Percentiles rank a stretch among this genome's conserved stretches.
phyloP scores from a whole-genome alignment of 2,329 filamentous ascomycete genomes.

The Colletotrichum falcatum region DNA sequence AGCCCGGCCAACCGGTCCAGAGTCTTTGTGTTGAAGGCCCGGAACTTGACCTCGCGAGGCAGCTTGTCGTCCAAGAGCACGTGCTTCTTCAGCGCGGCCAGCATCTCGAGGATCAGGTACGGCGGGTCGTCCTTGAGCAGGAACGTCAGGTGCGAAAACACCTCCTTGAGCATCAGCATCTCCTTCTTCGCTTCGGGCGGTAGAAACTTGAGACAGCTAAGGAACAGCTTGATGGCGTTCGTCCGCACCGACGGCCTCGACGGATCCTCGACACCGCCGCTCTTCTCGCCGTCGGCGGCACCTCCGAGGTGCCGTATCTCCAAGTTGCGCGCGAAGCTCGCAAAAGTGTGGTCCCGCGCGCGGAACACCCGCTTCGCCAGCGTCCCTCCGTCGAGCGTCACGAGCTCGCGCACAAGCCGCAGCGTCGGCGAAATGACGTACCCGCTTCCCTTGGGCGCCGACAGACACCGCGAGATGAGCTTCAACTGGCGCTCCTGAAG shows the following conservation, averaged over 20 bases:
- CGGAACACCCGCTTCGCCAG: conserved; percentile 83
- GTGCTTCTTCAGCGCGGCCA: conserved; percentile 76
- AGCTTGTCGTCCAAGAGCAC: conserved; percentile 82
- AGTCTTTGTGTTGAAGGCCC: conserved; percentile 79
- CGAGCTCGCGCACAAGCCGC: conserved; percentile 86
- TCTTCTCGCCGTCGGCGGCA: conserved; percentile 56
- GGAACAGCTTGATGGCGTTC: conserved; percentile 83
- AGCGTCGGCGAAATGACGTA: conserved; percentile 91
- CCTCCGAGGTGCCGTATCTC: conserved; percentile 67
- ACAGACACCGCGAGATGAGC: conserved; percentile 81
- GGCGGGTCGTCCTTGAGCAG: conserved; percentile 83
- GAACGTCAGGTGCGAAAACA: conserved; percentile 85
- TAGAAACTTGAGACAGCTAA: conserved; percentile 83
- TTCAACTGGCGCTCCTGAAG: conserved; percentile 85
- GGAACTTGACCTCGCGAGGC: conserved; percentile 78
- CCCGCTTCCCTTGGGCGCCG: conserved; percentile 84
- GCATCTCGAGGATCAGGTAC: conserved; percentile 78
- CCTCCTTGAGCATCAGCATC: conserved; percentile 81
- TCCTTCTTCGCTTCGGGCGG: conserved; percentile 83
- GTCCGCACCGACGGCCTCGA: conserved; percentile 84
- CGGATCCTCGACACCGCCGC: conserved; percentile 65
- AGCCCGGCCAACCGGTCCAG: conserved; percentile 78
- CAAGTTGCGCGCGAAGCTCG: conserved; percentile 84
- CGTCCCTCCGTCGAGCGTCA: conserved; percentile 85
- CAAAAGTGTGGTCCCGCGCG: conserved; percentile 81